Conservation (phyloP, 352 stramenopile genomes). For the Discostella stelligera region DNA sequence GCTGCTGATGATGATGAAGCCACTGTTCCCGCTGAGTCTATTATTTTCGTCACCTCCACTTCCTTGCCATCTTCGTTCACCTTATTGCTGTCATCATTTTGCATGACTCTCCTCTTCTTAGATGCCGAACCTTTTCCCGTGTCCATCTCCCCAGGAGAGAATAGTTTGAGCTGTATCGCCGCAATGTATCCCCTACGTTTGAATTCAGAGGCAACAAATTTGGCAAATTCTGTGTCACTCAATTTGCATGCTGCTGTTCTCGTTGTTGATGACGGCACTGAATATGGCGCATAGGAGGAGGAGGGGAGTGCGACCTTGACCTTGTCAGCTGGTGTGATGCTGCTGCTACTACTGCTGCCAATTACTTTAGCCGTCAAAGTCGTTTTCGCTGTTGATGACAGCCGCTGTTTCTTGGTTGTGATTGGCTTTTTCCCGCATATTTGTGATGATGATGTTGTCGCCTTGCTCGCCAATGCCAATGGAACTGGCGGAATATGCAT, state of each 20-base stretch:
- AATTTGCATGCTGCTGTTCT: background rate
- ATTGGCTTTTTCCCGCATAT: too few species aligned
- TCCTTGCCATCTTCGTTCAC: background rate
- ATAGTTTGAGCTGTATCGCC: constrained; percentile 5
- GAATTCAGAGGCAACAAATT: constrained; percentile 5
- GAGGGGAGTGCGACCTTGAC: background rate
- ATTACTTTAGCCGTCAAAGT: too few species aligned
- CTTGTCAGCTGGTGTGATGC: background rate
- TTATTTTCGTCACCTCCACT: background rate
- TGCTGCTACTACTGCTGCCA: background rate
- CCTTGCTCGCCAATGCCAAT: too few species aligned
- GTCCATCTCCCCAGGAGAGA: background rate
- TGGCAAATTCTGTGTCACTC: constrained; percentile 13
- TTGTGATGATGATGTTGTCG: too few species aligned
- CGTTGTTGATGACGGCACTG: background rate
- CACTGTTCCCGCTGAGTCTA: background rate
- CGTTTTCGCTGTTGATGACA: too few species aligned
- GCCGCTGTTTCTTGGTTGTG: too few species aligned
- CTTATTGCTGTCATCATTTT: background rate
- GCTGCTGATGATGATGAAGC: background rate
- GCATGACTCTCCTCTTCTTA: background rate
- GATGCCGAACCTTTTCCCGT: background rate
- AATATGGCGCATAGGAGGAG: background rate
- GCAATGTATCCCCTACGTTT: constrained; percentile 10
- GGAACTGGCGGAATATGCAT: too few species aligned